These are phyloP conservation scores for Lactifluus subvellereus DNA, from an alignment of 768 basidiomycete species.

Conservation along the genomic window DNA sequence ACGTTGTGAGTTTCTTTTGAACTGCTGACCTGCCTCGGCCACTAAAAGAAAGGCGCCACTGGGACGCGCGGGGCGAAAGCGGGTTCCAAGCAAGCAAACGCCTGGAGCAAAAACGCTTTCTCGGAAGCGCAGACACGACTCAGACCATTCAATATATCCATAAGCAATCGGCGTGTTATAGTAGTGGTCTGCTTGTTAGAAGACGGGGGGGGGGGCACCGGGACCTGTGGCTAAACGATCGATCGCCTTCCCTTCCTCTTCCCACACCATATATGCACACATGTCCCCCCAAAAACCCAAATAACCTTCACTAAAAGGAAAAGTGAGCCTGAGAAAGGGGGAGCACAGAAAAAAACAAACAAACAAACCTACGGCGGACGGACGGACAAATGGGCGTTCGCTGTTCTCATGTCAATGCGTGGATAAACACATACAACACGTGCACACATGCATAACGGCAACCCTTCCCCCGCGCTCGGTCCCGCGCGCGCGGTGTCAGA, in stretches of 20 bases:
- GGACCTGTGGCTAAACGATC: slow-evolving; percentile 12
- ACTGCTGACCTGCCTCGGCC: background rate
- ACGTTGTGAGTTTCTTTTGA: background rate
- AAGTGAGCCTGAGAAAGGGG: background rate
- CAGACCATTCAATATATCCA: slow-evolving; percentile 10
- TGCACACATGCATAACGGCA: slow-evolving; percentile 7
- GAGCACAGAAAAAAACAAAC: slow-evolving; percentile 1
- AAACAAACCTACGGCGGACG: background rate
- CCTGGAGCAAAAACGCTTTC: background rate
- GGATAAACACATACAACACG: background rate
- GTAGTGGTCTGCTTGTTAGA: too few species aligned
- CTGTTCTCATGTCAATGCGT: background rate
- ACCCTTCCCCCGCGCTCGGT: background rate
- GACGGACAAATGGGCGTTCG: background rate
- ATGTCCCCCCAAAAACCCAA: background rate
- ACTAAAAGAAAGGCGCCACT: background rate
- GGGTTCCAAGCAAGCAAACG: background rate
- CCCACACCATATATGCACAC: background rate
- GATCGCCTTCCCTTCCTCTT: background rate
- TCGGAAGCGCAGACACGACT: background rate
- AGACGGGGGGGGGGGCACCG: too few species aligned
- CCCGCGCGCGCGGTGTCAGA: slow-evolving; percentile 13
- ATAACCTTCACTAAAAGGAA: background rate
- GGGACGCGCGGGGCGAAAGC: background rate
- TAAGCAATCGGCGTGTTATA: background rate